Evolutionary conservation across 2,329 filamentous ascomycete species (phyloP), one percentile per base, ranked within the genome.

Genomic region (Diaporthe nobilis): DNA sequence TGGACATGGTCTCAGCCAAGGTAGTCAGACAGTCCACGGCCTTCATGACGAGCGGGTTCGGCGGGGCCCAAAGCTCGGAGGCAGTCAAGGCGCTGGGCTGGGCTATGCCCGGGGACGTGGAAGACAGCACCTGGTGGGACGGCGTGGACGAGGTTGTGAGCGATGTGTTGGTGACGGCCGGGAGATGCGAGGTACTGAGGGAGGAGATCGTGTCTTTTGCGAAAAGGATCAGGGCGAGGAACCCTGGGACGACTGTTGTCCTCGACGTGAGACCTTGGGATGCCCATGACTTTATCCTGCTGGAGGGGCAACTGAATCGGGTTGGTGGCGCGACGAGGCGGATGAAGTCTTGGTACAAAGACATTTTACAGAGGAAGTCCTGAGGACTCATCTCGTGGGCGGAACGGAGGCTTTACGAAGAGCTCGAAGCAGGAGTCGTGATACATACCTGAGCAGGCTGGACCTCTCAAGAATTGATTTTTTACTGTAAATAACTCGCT

Each of bases 281-380:
- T 44, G 82, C 81, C 0, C 83, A 85, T 37, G 83, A 84, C 31
- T 83, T 82, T 53, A 80, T 85, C 17, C 55, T 83, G 28, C 53
- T 84, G 12, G 82, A 84, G 75, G 80, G 80, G 5, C 71, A 63
- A 60, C 13, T 63, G 12, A 53, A 55, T 8, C 34, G 25, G 28
- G 34, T 63, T 5, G 71, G 71, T 1, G 58, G 34, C 22, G 71
- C 71, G 25, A 73, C 60, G 9, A 31, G 9, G 12, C 31, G 25
- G 39, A 73, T 73, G 58, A 73, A 53, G 34, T 42, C 39, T 6
- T 73, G 71, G 71, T 70, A 70, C 65, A 55, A 22, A 8, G n/a
- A 20, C n/a, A 28, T 55, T 6, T 42, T 70, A 34, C 49, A 39
- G n/a, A 55, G 34, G n/a, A 70, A 47, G 22, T 28, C 13, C 8